Conservation (phyloP, 2,329 filamentous ascomycete genomes). For the Penicillium sp. region DNA sequence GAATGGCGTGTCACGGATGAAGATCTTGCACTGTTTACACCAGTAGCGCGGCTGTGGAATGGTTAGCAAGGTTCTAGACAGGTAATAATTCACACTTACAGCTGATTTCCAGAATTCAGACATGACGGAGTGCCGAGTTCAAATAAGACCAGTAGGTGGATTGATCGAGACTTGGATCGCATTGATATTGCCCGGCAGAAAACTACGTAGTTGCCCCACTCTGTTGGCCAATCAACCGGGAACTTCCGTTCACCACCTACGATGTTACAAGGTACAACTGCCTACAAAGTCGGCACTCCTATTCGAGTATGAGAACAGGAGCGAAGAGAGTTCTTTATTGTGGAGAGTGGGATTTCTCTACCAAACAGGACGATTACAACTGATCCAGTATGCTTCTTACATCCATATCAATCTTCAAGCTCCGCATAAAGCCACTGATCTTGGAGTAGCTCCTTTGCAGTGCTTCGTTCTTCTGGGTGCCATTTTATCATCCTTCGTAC, state of each 20-base stretch:
- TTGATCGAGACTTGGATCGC: background rate
- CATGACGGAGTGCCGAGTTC: constrained; percentile 55
- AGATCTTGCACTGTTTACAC: constrained; percentile 95
- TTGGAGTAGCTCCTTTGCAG: constrained; percentile 31
- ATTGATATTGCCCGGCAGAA: background rate
- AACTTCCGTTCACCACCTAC: background rate
- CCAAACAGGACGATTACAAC: background rate
- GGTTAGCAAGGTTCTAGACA: constrained; percentile 20
- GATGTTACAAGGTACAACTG: background rate
- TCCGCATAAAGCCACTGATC: constrained; percentile 33
- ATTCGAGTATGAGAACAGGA: background rate
- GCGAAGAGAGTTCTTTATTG: background rate
- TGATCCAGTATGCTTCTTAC: background rate
- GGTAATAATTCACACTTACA: constrained; percentile 43
- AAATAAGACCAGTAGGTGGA: background rate
- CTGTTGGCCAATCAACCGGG: background rate
- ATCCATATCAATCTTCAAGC: background rate
- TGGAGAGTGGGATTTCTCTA: background rate
- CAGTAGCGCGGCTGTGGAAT: constrained; percentile 74
- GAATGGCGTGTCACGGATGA: constrained; percentile 87
- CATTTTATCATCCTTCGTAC: constrained; percentile 32
- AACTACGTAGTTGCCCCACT: background rate
- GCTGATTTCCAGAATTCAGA: constrained; percentile 99
- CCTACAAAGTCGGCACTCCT: background rate
- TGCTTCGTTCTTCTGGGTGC: constrained; percentile 32